phyloP scores from a whole-genome alignment of 2,329 filamentous ascomycete species.

The Phyllosticta capitalensis region DNA sequence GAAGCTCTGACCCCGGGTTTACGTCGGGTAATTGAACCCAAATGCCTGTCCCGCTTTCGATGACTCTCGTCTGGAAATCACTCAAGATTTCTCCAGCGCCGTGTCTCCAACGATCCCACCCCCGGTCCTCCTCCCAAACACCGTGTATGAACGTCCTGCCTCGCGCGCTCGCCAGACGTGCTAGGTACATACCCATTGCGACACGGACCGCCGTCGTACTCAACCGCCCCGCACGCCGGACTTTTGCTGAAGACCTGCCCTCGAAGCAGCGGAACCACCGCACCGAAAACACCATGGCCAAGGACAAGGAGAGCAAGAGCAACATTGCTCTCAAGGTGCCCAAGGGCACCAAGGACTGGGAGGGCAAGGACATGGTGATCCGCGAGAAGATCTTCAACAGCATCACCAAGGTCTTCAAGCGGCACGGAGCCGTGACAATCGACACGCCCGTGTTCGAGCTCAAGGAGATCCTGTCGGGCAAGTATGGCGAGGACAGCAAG shows the following conservation, averaged over 20 bases:
- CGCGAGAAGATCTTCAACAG: constrained; percentile 70
- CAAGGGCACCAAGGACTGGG: constrained; percentile 85
- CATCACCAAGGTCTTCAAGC: constrained; percentile 72
- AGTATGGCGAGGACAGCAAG: constrained; percentile 88
- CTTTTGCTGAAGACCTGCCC: not conserved
- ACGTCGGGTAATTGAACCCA: too few species aligned
- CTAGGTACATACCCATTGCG: not conserved
- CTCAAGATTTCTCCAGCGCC: constrained; percentile 5
- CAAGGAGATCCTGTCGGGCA: constrained; percentile 75
- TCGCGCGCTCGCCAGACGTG: constrained; percentile 7
- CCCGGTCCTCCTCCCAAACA: not conserved
- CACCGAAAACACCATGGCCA: constrained; percentile 33
- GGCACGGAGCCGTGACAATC: constrained; percentile 68
- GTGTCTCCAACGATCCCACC: not conserved
- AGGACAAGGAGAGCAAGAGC: constrained; percentile 31
- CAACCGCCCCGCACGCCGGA: not conserved
- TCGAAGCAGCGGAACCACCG: not conserved
- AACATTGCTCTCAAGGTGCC: constrained; percentile 71
- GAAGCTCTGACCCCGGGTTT: not conserved
- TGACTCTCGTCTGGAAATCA: not conserved
- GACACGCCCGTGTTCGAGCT: constrained; percentile 81
- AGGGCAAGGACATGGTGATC: constrained; percentile 68
- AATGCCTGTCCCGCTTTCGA: not conserved
- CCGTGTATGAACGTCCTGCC: constrained; percentile 10
- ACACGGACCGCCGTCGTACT: not conserved